A percentile compares a stretch with the other conserved stretches of the same genome.
Evolutionary conservation across 805 yeast species (phyloP).

Genomic region (Phaffomyces antillensis): DNA sequence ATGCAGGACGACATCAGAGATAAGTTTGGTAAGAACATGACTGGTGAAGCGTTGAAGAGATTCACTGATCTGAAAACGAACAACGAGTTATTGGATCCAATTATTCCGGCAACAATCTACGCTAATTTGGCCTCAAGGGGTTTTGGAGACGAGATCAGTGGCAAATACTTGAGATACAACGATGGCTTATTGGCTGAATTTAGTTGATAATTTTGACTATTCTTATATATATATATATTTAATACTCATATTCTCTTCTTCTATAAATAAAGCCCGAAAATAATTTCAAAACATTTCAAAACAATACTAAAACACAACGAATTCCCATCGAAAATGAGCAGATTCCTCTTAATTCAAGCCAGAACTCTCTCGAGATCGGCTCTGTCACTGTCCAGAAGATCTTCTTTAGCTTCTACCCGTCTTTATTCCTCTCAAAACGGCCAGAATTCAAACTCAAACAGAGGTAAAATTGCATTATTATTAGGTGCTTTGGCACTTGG

Average conservation of each 20-base stretch:
- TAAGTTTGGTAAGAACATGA: constrained; percentile 53
- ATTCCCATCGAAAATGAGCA: background rate
- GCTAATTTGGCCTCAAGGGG: constrained; percentile 61
- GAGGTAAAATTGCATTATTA: constrained; percentile 30
- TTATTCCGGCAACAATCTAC: constrained; percentile 64
- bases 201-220: background rate
- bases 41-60: constrained; percentile 45
- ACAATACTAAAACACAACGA: no score
- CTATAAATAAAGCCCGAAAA: no score
- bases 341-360: background rate
- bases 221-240: no score
- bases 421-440: background rate
- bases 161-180: constrained; percentile 58
- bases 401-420: background rate
- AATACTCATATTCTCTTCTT: no score
- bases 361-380: background rate
- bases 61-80: constrained; percentile 58
- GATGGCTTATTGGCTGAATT: constrained; percentile 26
- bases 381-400: background rate
- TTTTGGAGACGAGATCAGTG: constrained; percentile 50
- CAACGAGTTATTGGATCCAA: constrained; percentile 56
- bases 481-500: constrained; percentile 41
- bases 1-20: constrained; percentile 84
- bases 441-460: constrained; percentile 8
- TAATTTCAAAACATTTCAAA: no score